A percentile compares a stretch with the other conserved stretches of the same genome.
These are phyloP conservation scores for Paramecium sonneborni DNA, from an alignment of 73 alveolate species.

Conservation along the genomic window DNA sequence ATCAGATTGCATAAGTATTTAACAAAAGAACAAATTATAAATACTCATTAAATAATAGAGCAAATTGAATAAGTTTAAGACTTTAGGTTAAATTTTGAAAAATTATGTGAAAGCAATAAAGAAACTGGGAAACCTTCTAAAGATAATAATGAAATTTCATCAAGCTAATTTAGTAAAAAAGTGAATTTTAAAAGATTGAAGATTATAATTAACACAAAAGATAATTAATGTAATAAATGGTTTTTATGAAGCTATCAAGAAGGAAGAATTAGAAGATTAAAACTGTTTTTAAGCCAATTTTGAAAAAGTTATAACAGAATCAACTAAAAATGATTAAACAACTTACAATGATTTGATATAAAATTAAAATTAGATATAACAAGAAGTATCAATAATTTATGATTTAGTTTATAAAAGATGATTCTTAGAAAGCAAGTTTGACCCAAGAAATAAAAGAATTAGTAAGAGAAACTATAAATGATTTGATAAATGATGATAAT, in stretches of 20 bases:
- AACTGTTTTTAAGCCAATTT: background rate
- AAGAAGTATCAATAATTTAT: background rate
- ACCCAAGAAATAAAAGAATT: background rate
- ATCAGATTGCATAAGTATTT: background rate
- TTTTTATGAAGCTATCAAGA: background rate
- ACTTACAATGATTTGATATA: background rate
- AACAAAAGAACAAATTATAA: background rate
- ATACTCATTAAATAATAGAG: background rate
- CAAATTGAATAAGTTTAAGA: background rate
- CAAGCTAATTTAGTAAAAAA: background rate
- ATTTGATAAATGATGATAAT: background rate
- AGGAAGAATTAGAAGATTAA: background rate
- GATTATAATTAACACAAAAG: background rate
- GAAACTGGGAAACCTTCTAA: background rate
- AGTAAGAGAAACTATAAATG: background rate
- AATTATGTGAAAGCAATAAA: background rate
- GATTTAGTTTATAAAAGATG: background rate
- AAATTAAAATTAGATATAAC: background rate
- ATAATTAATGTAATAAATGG: background rate
- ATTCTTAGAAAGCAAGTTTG: background rate
- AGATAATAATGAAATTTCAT: background rate
- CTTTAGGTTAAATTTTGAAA: background rate
- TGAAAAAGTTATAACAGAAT: background rate
- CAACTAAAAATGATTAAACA: background rate
- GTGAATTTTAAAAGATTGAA: background rate